Evolutionary conservation across 495 filamentous ascomycete species (phyloP).

Genomic region (Antarctomyces pellizariae): DNA sequence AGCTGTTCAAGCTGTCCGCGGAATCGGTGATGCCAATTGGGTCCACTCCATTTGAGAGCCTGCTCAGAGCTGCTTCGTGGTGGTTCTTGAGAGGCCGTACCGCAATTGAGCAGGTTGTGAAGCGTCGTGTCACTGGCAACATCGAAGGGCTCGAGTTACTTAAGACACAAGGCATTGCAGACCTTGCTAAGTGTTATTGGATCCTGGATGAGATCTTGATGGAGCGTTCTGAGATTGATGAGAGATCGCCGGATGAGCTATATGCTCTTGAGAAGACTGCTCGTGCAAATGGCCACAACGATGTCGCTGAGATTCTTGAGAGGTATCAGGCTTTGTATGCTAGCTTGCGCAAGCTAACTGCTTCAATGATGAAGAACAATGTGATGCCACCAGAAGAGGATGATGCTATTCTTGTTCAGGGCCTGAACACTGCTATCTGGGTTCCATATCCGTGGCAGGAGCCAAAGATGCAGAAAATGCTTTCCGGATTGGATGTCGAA

Average conservation of each 20-base stretch:
- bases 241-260: constrained; percentile 1
- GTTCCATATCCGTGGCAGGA: constrained; percentile 44
- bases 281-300: constrained; percentile 16
- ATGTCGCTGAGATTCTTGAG: constrained; percentile 22
- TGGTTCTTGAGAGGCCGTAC: constrained; percentile 69
- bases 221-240: constrained; percentile 18
- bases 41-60: constrained; percentile 32
- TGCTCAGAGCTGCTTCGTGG: constrained; percentile 53
- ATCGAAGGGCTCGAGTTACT: too few relatives aligned
- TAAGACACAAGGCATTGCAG: constrained; percentile 53
- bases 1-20: constrained; percentile 44
- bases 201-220: constrained; percentile 39
- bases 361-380: constrained; percentile 64
- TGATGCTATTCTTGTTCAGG: constrained; percentile 36
- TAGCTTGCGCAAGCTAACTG: constrained; percentile 44
- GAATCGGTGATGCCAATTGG: constrained; percentile 41
- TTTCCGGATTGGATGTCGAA: constrained; percentile 39
- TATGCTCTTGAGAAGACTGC: not conserved
- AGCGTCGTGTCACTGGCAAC: too few relatives aligned
- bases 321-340: constrained; percentile 30
- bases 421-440: constrained; percentile 53
- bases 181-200: constrained; percentile 71
- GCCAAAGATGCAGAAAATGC: constrained; percentile 36
- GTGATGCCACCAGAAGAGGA: constrained; percentile 37
- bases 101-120: too few relatives aligned